Evolutionary conservation across 345 rosid species (phyloP), one percentile per base, ranked within the genome.

Genomic region (Brassica nigra): DNA sequence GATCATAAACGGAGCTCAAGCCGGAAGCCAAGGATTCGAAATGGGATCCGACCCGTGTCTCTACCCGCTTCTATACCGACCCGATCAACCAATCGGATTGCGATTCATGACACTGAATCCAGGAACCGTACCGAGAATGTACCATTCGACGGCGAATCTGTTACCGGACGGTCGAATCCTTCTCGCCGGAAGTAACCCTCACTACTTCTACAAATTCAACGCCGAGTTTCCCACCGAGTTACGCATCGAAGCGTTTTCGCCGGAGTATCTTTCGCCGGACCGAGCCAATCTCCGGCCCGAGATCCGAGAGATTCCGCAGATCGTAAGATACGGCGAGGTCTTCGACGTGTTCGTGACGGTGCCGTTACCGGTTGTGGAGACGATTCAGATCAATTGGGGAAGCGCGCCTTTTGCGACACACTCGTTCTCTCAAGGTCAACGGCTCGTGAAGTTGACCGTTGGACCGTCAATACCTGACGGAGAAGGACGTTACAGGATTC

Each of bases 151-250:
- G 1, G 99, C 97, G 15, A 92, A 92, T 78, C 76, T 95, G 14
- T 80, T 95, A 62, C 97, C 97, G 0, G 97, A 92, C 66, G 97
- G 99, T 49, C 86, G 97, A 65, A 81, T 92, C 7, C 61, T 95
- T 23, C 30, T 95, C 27, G 94, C 97, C 2, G 97, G 97, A 23
- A 95, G 99, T 78, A 95, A 95, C 76, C 97, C 99, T 14, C 97
- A 95, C 70, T 80, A 82, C 14, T 86, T 91, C 34, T 92, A 95
- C 79, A 88, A 88, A 12, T 92, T 86, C 78, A 79, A 84, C 0
- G 84, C 82, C 0, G 88, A 83, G 36, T 95, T 84, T 30, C 97
- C 97, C 0, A 95, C 97, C 0, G 99, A 95, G 78, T 71, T 95
- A 57, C 89, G 95, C 33, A 81, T 95, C 11, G 99, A 95, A 76